These are phyloP conservation scores for Curvularia eragrostidis DNA, from an alignment of 2,329 filamentous ascomycete genomes.

Conservation along the genomic window DNA sequence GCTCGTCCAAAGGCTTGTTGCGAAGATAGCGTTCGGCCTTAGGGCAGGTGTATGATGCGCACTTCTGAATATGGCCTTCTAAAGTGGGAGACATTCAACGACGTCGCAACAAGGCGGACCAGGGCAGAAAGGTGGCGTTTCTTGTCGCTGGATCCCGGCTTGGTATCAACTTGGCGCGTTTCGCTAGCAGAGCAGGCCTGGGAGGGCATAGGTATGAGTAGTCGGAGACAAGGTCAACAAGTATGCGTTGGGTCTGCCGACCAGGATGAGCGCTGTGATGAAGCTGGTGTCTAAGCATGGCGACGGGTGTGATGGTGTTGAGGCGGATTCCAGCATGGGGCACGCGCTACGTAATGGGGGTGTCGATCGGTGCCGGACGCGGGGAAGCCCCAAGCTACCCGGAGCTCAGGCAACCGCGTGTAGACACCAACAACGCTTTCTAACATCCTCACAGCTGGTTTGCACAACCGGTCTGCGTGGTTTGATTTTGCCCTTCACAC, in stretches of 20 bases:
- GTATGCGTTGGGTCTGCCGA: neutral
- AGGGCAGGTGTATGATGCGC: no score
- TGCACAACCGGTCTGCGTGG: neutral
- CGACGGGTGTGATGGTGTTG: slow-evolving; percentile 12
- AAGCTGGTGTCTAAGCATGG: neutral
- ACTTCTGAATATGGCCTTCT: no score
- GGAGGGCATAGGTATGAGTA: neutral
- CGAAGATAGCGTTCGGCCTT: neutral
- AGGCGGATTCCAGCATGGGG: neutral
- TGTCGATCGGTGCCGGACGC: slow-evolving; percentile 5
- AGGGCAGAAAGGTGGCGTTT: slow-evolving; percentile 27
- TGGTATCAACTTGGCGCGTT: slow-evolving; percentile 31
- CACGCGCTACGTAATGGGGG: slow-evolving; percentile 11
- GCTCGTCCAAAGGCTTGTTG: neutral
- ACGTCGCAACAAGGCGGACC: slow-evolving; percentile 24
- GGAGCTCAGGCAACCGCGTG: slow-evolving; percentile 11
- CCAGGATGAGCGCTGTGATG: neutral
- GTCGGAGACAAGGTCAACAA: neutral
- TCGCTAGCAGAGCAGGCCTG: slow-evolving; percentile 8
- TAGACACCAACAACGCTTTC: neutral
- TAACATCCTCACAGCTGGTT: slow-evolving; percentile 13
- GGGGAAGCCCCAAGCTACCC: slow-evolving; percentile 11
- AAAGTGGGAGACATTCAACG: neutral
- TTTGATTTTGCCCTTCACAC: neutral
- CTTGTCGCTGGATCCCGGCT: slow-evolving; percentile 30